These are phyloP conservation scores for Clathrus columnatus DNA, from an alignment of 768 basidiomycete genomes.

Conservation along the genomic window DNA sequence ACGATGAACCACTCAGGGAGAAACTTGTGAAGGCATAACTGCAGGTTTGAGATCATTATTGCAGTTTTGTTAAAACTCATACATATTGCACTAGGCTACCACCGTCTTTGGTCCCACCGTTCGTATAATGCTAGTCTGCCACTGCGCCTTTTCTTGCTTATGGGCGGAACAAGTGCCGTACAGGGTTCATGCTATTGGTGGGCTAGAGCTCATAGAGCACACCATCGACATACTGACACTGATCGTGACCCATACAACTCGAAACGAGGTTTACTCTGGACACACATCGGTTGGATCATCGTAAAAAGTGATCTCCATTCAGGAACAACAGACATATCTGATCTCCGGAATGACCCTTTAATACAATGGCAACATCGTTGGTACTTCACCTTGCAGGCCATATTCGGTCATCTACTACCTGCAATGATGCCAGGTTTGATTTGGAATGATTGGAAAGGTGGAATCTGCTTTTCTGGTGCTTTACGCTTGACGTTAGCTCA, in stretches of 20 bases:
- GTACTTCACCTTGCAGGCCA: conserved; percentile 52
- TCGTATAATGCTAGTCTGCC: conserved; percentile 70
- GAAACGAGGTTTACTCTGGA: conserved; percentile 68
- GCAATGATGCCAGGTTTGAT: conserved; percentile 57
- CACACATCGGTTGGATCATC: conserved; percentile 80
- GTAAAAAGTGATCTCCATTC: conserved; percentile 63
- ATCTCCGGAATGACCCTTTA: conserved; percentile 59
- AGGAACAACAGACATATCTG: conserved; percentile 65
- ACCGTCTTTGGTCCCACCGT: conserved; percentile 80
- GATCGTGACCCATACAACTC: conserved; percentile 81
- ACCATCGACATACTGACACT: conserved; percentile 80
- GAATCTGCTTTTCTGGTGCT: conserved; percentile 66
- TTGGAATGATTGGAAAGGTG: conserved; percentile 72
- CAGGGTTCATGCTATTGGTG: conserved; percentile 87
- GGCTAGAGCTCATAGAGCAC: conserved; percentile 75
- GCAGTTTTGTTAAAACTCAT: conserved; percentile 21
- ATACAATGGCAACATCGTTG: conserved; percentile 72
- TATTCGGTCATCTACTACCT: conserved; percentile 69
- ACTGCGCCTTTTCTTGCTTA: conserved; percentile 60
- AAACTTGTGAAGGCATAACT: conserved; percentile 16
- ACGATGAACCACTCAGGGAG: too few species aligned
- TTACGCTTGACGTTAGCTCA: conserved; percentile 70
- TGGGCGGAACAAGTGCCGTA: conserved; percentile 73
- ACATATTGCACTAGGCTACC: too few species aligned
- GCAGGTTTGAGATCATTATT: conserved; percentile 36